These are phyloP conservation scores for Neopestalotiopsis sp. DNA, from an alignment of 2,329 filamentous ascomycete species.

Conservation along the genomic window DNA sequence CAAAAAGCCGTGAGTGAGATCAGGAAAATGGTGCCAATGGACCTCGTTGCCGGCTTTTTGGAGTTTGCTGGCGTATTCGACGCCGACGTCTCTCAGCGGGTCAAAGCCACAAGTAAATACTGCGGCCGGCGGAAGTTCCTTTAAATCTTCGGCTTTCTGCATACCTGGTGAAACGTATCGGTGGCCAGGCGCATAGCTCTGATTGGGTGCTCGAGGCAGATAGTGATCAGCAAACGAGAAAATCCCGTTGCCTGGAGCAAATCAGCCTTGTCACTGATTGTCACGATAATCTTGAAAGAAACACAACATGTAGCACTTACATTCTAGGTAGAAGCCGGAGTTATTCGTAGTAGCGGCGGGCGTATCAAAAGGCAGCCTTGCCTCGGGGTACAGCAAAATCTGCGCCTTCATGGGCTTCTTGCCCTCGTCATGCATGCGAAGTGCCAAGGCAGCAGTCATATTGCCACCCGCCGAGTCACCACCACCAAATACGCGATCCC, in stretches of 20 bases:
- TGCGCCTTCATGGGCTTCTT: slow-evolving; percentile 34
- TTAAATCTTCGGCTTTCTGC: slow-evolving; percentile 30
- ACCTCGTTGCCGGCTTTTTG: slow-evolving; percentile 34
- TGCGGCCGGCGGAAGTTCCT: slow-evolving; percentile 31
- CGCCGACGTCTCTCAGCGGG: slow-evolving; percentile 36
- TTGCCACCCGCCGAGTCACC: slow-evolving; percentile 42
- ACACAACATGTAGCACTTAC: slow-evolving; percentile 19
- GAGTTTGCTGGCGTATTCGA: slow-evolving; percentile 37
- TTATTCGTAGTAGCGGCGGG: slow-evolving; percentile 39
- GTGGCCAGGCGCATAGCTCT: slow-evolving; percentile 27
- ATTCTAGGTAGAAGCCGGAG: slow-evolving; percentile 39
- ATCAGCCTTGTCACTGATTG: background rate
- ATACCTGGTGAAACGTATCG: slow-evolving; percentile 38
- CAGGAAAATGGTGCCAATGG: slow-evolving; percentile 33
- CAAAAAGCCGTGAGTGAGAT: slow-evolving; percentile 36
- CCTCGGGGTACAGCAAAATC: slow-evolving; percentile 41
- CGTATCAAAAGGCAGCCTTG: slow-evolving; percentile 38
- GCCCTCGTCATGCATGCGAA: slow-evolving; percentile 34
- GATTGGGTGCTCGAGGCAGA: slow-evolving; percentile 27
- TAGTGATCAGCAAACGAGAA: slow-evolving; percentile 41
- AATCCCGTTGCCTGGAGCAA: slow-evolving; percentile 32
- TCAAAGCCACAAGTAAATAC: slow-evolving; percentile 40
- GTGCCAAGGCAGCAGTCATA: slow-evolving; percentile 38
- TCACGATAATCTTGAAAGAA: background rate
- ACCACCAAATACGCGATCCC: slow-evolving; percentile 35